A percentile compares a stretch with the other conserved stretches of the same genome.
These are phyloP conservation scores for Chaetomium fimeti DNA, from an alignment of 495 filamentous ascomycete genomes.

Conservation along the genomic window DNA sequence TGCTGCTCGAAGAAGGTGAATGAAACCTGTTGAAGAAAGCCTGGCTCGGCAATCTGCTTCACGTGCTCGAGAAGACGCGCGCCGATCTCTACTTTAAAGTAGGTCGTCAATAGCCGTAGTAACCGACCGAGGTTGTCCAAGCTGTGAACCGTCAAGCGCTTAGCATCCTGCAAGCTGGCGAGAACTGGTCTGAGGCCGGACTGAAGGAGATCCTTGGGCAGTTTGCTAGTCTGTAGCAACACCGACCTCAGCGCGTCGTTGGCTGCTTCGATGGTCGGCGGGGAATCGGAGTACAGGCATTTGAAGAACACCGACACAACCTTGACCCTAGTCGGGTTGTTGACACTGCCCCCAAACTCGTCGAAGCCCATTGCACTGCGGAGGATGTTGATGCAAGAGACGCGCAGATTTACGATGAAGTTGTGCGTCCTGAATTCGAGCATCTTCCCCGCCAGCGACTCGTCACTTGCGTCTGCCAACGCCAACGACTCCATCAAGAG, in stretches of 20 bases:
- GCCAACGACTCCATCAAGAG: conserved; percentile 90
- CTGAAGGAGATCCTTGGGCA: conserved; percentile 94
- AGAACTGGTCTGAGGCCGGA: conserved; percentile 91
- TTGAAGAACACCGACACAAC: conserved; percentile 98
- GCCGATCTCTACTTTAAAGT: conserved; percentile 99
- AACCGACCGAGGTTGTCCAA: conserved; percentile 88
- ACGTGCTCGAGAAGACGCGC: conserved; percentile 87
- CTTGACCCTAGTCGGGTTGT: conserved; percentile 71
- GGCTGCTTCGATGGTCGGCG: conserved; percentile 89
- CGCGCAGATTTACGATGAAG: conserved; percentile 84
- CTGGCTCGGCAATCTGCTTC: conserved; percentile 80
- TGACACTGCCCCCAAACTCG: conserved; percentile 68
- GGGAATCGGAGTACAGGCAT: conserved; percentile 85
- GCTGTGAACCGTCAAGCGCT: conserved; percentile 82
- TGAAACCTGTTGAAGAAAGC: conserved; percentile 79
- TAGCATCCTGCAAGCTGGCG: conserved; percentile 92
- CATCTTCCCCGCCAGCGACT: conserved; percentile 77
- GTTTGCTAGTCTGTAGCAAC: conserved; percentile 79
- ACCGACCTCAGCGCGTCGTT: conserved; percentile 84
- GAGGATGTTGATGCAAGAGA: conserved; percentile 88
- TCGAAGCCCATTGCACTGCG: conserved; percentile 89
- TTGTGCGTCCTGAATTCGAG: conserved; percentile 88
- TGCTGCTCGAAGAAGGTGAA: conserved; percentile 93
- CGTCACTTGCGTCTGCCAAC: conserved; percentile 89
- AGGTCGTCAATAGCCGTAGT: conserved; percentile 87